Evolutionary conservation across 2,329 filamentous ascomycete genomes (phyloP).

Genomic region (Fusarium equiseti): DNA sequence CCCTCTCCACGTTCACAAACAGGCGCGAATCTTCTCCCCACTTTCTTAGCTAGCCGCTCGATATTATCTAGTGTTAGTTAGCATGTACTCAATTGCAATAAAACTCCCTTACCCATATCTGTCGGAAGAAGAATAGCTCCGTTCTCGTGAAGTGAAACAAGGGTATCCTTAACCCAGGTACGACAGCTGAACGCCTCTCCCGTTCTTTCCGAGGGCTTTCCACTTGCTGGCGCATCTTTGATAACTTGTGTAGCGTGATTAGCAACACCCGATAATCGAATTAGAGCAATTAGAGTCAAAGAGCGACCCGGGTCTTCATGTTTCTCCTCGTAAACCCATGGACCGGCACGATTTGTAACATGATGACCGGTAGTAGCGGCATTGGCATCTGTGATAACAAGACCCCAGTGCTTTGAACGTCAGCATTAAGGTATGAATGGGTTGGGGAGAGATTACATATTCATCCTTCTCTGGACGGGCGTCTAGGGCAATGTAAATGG

Average conservation of each 20-base stretch:
- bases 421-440: rapidly evolving
- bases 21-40: background rate
- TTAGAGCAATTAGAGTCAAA: background rate
- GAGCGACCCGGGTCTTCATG: background rate
- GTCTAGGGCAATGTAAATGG: background rate
- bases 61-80: background rate
- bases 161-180: rapidly evolving
- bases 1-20: background rate
- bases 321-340: background rate
- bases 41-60: background rate
- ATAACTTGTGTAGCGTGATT: background rate
- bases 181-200: background rate
- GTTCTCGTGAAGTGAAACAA: background rate
- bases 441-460: background rate
- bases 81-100: too few relatives aligned
- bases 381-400: background rate
- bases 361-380: background rate
- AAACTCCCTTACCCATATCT: background rate
- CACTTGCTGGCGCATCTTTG: background rate
- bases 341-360: background rate
- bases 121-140: background rate
- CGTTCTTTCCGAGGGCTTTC: background rate
- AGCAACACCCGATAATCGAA: too few relatives aligned
- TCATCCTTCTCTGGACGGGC: background rate
- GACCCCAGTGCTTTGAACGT: background rate